These are phyloP conservation scores for Silene coronaria DNA, from an alignment of 179 eudicot species.

Conservation along the genomic window DNA sequence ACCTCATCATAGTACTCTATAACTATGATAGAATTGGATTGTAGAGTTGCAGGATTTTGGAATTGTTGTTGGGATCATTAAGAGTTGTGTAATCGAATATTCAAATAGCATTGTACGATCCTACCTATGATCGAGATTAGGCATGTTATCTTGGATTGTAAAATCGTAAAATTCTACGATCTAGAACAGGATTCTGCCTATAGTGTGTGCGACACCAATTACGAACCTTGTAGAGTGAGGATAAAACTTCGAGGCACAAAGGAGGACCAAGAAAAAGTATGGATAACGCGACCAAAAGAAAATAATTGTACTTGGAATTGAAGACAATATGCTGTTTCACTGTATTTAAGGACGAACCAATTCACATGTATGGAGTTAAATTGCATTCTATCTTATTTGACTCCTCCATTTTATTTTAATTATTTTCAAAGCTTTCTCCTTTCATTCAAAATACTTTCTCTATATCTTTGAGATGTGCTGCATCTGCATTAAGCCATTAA, in stretches of 20 bases:
- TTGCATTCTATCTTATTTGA: not conserved
- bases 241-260: not conserved
- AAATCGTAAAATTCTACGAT: not conserved
- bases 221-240: not conserved
- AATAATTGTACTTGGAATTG: not conserved
- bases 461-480: not conserved
- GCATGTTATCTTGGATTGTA: not conserved
- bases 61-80: too few species aligned
- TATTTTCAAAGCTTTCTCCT: not conserved
- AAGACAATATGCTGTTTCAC: not conserved
- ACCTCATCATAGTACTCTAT: too few species aligned
- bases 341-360: not conserved
- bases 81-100: too few species aligned
- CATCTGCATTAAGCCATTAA: not conserved
- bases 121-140: too few species aligned
- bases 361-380: not conserved
- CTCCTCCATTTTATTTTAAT: not conserved
- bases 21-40: too few species aligned
- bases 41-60: too few species aligned
- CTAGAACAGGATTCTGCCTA: not conserved
- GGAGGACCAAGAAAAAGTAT: not conserved
- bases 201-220: not conserved
- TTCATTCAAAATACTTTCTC: not conserved
- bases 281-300: not conserved
- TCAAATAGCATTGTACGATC: too few species aligned